Evolutionary conservation across 129 eudicot genomes (phyloP).

Genomic region (Centaurea solstitialis): DNA sequence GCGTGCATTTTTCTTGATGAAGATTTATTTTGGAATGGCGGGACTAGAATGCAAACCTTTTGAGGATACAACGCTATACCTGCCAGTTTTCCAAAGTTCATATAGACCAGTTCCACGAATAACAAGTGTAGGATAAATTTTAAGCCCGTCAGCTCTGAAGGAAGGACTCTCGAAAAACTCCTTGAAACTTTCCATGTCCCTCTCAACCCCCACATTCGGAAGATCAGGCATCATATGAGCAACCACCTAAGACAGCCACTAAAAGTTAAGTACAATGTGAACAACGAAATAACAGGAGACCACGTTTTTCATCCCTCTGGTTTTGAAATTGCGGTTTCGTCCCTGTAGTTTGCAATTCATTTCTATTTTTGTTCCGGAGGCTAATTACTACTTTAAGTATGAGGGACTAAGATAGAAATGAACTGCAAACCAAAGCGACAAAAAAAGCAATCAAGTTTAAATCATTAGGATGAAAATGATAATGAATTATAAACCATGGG

Average conservation of each 20-base stretch:
- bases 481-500: too few species aligned
- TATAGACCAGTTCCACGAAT: constrained; percentile 99
- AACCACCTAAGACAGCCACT: constrained; percentile 63
- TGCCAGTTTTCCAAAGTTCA: constrained; percentile 99
- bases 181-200: constrained; percentile 96
- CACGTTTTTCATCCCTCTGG: too few species aligned
- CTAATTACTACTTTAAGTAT: too few species aligned
- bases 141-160: constrained; percentile 95
- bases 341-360: too few species aligned
- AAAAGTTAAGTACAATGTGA: constrained; percentile 5
- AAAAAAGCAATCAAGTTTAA: too few species aligned
- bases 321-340: too few species aligned
- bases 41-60: neutral
- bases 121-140: constrained; percentile 94
- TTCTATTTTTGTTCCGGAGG: too few species aligned
- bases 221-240: constrained; percentile 99
- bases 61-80: constrained; percentile 33
- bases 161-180: constrained; percentile 94
- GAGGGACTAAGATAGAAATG: too few species aligned
- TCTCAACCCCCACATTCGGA: constrained; percentile 96
- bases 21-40: too few species aligned
- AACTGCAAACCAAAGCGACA: too few species aligned
- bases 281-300: neutral
- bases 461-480: too few species aligned
- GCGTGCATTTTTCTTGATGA: too few species aligned